Evolutionary conservation across 495 filamentous ascomycete genomes (phyloP).

Genomic region (Talaromyces wortmannii): DNA sequence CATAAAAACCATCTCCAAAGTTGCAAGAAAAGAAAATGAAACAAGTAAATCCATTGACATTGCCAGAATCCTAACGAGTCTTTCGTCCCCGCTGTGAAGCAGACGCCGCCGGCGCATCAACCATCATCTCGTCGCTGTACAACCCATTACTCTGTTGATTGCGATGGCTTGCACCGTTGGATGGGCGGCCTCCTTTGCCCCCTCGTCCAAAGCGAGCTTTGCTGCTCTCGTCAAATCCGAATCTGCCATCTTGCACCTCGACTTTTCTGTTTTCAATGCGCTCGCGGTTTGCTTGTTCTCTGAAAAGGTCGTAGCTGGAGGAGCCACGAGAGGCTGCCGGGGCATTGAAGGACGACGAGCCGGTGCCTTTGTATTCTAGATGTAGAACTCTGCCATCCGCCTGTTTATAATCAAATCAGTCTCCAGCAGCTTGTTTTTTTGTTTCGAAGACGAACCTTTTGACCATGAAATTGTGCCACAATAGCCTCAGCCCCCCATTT

Average conservation of each 20-base stretch:
- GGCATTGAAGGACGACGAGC: conserved; percentile 22
- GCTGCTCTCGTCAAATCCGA: conserved; percentile 42
- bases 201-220: conserved; percentile 21
- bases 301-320: conserved; percentile 31
- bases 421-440: no score
- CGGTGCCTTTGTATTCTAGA: conserved; percentile 60
- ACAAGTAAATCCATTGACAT: background rate
- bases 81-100: conserved; percentile 14
- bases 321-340: conserved; percentile 15
- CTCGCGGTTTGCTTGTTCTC: conserved; percentile 41
- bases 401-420: conserved; percentile 39
- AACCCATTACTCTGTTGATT: conserved; percentile 12
- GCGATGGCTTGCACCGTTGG: conserved; percentile 4
- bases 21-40: background rate
- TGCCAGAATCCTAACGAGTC: background rate
- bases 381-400: conserved; percentile 79
- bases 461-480: conserved; percentile 78
- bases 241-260: conserved; percentile 50
- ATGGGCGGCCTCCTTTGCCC: background rate
- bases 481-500: conserved; percentile 73
- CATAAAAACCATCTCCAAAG: background rate
- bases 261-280: conserved; percentile 33
- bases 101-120: conserved; percentile 24
- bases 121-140: conserved; percentile 40
- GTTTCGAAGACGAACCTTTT: conserved; percentile 49